Evolutionary conservation across 2,329 filamentous ascomycete species (phyloP).

Genomic region (Aspergillus ibericus): DNA sequence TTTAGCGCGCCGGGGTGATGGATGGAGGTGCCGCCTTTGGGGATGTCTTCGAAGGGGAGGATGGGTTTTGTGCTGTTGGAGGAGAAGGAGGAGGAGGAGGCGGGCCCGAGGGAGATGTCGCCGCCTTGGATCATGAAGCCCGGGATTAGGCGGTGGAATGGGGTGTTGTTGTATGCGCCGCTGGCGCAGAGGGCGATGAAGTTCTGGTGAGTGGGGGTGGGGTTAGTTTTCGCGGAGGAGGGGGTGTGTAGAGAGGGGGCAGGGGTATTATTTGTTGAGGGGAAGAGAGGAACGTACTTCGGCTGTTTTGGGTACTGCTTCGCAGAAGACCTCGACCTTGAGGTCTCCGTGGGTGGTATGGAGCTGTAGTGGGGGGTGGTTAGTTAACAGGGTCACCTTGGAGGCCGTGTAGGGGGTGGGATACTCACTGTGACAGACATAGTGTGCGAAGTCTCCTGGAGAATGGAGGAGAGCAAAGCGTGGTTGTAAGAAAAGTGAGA

Average conservation of each 20-base stretch:
- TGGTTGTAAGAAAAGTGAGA: not conserved
- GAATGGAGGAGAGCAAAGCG: not conserved
- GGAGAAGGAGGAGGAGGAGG: conserved; percentile 46
- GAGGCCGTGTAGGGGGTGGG: not conserved
- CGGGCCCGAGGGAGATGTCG: conserved; percentile 48
- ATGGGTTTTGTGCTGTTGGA: conserved; percentile 39
- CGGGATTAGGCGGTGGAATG: conserved; percentile 64
- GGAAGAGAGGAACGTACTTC: conserved; percentile 56
- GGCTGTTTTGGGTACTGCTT: conserved; percentile 87
- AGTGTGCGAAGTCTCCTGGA: not conserved
- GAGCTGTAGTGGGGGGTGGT: conserved; percentile 48
- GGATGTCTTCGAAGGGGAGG: conserved; percentile 48
- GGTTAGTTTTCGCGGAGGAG: not conserved
- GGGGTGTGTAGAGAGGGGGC: too few species aligned
- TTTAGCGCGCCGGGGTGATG: conserved; percentile 54
- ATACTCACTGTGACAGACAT: conserved; percentile 38
- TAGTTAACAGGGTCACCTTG: not conserved
- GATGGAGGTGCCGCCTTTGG: conserved; percentile 60
- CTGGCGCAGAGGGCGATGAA: conserved; percentile 66
- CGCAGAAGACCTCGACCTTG: conserved; percentile 95
- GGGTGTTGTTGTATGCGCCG: conserved; percentile 59
- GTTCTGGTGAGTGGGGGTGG: conserved; percentile 45
- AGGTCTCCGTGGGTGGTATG: conserved; percentile 88
- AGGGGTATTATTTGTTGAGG: not conserved
- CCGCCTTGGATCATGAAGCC: conserved; percentile 66